phyloP scores from a whole-genome alignment of 75 land plant species.

The Pinus taeda region DNA sequence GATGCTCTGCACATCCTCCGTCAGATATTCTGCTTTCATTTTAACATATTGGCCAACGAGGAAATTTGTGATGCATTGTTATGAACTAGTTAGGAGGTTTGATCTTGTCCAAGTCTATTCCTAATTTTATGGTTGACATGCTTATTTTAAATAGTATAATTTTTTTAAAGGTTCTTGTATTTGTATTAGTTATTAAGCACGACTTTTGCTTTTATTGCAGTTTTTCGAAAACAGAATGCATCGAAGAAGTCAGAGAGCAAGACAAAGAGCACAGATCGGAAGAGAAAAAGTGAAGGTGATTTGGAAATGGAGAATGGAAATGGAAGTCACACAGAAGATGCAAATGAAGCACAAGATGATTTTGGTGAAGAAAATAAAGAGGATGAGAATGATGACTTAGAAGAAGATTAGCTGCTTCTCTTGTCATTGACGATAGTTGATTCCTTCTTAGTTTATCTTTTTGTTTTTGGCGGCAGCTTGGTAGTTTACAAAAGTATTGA shows the following conservation, averaged over 20 bases:
- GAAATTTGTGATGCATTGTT: not conserved
- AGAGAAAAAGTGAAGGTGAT: not conserved
- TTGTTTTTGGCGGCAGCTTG: not conserved
- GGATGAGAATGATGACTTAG: conserved; percentile 1
- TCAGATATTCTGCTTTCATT: not conserved
- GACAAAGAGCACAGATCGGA: not conserved
- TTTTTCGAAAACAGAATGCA: not conserved
- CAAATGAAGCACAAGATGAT: not conserved
- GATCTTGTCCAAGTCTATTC: not conserved
- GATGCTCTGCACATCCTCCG: not conserved
- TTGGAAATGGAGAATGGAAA: conserved; percentile 12
- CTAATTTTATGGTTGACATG: not conserved
- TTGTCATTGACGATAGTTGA: not conserved
- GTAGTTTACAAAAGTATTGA: not conserved
- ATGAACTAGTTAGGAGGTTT: not conserved
- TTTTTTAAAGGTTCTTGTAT: not conserved
- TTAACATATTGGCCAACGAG: not conserved
- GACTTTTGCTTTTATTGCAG: not conserved
- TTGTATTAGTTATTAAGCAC: not conserved
- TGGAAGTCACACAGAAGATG: not conserved
- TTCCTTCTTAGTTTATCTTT: not conserved
- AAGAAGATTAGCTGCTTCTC: not conserved
- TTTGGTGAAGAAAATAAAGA: not conserved
- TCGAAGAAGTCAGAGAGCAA: conserved; percentile 3
- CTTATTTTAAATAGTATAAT: not conserved